Conservation (phyloP, 2,329 filamentous ascomycete species). For the Claviceps capensis region DNA sequence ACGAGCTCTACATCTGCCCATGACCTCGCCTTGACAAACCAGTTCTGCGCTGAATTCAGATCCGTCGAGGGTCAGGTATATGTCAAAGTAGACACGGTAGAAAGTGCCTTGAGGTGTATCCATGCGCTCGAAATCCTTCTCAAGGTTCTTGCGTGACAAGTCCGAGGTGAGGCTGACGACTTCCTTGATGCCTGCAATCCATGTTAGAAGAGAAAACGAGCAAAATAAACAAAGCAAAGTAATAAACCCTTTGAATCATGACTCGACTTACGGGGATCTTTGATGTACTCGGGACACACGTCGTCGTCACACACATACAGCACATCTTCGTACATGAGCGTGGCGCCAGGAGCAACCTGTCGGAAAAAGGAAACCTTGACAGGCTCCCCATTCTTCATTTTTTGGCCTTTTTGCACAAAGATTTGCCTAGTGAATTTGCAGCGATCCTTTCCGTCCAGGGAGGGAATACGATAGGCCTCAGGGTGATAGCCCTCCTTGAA, state of each 20-base stretch:
- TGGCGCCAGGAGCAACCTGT: slow-evolving; percentile 91
- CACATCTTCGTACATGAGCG: slow-evolving; percentile 98
- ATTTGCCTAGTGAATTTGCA: slow-evolving; percentile 99
- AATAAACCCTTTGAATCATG: not conserved
- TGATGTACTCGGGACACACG: slow-evolving; percentile 95
- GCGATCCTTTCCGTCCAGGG: slow-evolving; percentile 88
- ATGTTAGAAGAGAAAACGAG: no score
- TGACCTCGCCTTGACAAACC: slow-evolving; percentile 98
- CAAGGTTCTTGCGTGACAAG: slow-evolving; percentile 91
- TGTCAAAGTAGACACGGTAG: slow-evolving; percentile 69
- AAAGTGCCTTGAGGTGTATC: slow-evolving; percentile 95
- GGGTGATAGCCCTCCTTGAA: slow-evolving; percentile 99
- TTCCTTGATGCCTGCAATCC: slow-evolving; percentile 77
- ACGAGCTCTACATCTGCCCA: slow-evolving; percentile 87
- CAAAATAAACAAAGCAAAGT: no score
- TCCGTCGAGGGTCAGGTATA: slow-evolving; percentile 87
- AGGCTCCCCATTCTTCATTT: slow-evolving; percentile 97
- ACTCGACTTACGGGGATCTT: slow-evolving; percentile 80
- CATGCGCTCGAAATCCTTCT: slow-evolving; percentile 99
- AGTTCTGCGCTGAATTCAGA: slow-evolving; percentile 97
- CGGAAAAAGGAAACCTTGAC: slow-evolving; percentile 98
- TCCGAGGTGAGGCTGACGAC: slow-evolving; percentile 96
- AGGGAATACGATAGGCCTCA: slow-evolving; percentile 93
- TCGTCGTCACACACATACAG: slow-evolving; percentile 96
- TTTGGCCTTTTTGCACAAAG: slow-evolving; percentile 95